Conservation (phyloP, 2,329 filamentous ascomycete genomes). For the Alternaria novae-zelandiae region DNA sequence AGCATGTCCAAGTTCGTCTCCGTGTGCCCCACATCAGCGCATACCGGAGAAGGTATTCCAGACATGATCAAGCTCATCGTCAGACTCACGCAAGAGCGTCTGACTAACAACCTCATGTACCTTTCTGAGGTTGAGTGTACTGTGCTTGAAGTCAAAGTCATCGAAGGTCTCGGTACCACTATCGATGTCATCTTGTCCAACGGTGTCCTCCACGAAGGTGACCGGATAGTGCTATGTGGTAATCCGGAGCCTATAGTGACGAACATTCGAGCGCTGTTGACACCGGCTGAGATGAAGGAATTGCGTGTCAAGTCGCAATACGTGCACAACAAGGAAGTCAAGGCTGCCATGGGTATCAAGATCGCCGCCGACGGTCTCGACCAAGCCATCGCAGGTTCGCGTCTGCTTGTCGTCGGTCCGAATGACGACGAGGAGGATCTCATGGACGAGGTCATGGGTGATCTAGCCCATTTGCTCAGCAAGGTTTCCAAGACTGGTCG, state of each 20-base stretch:
- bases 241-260: conserved; percentile 96
- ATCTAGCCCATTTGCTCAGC: conserved; percentile 88
- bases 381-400: conserved; percentile 93
- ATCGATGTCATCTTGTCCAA: conserved; percentile 98
- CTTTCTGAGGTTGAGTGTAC: conserved; percentile 97
- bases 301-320: conserved; percentile 94
- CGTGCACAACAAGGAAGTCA: conserved; percentile 99
- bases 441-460: conserved; percentile 93
- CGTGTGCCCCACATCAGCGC: conserved; percentile 94
- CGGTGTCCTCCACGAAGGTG: conserved; percentile 91
- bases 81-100: conserved; percentile 92
- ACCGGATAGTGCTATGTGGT: conserved; percentile 93
- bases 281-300: conserved; percentile 90
- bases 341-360: conserved; percentile 97
- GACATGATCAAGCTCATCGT: conserved; percentile 97
- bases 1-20: conserved; percentile 94
- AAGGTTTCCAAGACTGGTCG: conserved; percentile 90
- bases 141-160: conserved; percentile 97
- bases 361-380: conserved; percentile 96
- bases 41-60: conserved; percentile 98
- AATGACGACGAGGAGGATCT: conserved; percentile 97
- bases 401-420: conserved; percentile 89
- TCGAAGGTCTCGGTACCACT: conserved; percentile 97
- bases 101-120: conserved; percentile 98
- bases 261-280: conserved; percentile 92